Percentiles rank a stretch among this genome's conserved stretches.
phyloP scores from a whole-genome alignment of 345 rosid species.

The Pugionium cornutum region DNA sequence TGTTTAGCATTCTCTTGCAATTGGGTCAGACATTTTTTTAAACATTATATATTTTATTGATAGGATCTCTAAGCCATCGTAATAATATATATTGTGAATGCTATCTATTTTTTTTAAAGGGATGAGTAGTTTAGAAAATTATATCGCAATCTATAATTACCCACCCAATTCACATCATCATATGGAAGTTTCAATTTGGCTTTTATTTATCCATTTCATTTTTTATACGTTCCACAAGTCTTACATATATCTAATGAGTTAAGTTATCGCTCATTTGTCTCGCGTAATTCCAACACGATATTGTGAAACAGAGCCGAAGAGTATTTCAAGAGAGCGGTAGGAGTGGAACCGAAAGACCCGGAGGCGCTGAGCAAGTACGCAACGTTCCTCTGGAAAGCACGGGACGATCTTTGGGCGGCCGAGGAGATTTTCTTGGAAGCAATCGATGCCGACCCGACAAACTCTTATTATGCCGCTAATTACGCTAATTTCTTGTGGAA shows the following conservation, averaged over 20 bases:
- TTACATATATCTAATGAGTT: background rate
- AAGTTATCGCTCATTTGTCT: background rate
- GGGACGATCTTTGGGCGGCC: conserved; percentile 88
- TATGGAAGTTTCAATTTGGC: conserved; percentile 14
- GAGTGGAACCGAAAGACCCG: conserved; percentile 65
- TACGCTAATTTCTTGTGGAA: conserved; percentile 97
- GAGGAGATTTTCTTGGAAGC: conserved; percentile 90
- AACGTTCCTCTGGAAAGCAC: conserved; percentile 73
- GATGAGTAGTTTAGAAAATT: background rate
- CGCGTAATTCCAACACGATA: conserved; percentile 13
- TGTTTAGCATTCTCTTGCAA: background rate
- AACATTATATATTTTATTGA: background rate
- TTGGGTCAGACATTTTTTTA: background rate
- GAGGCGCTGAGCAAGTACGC: conserved; percentile 87
- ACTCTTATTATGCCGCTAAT: conserved; percentile 67
- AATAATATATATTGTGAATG: background rate
- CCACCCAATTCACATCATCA: conserved; percentile 8
- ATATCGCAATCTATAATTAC: background rate
- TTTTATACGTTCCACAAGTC: conserved; percentile 17
- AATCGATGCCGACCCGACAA: conserved; percentile 71
- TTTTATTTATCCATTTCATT: background rate
- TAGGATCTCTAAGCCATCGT: background rate
- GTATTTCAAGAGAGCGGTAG: conserved; percentile 68
- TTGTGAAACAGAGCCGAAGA: conserved; percentile 71
- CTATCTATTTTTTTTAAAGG: too few relatives aligned